Conservation (phyloP, 1,139 yeast species). For the Candida sanyaensis region DNA sequence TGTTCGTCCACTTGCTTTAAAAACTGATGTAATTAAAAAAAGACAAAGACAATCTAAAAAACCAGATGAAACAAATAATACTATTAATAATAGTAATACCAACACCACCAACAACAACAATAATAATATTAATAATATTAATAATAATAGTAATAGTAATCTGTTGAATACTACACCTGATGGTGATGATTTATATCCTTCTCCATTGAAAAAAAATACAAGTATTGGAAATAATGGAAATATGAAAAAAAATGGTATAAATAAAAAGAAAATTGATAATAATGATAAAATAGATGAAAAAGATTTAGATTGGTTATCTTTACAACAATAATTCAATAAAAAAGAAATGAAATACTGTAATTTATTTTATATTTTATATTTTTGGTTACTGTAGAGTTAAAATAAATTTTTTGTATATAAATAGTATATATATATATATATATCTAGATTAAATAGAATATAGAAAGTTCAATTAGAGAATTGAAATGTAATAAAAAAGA, state of each 20-base stretch:
- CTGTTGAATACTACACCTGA: slow-evolving; percentile 18
- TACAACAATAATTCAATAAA: background rate
- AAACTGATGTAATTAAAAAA: slow-evolving; percentile 88
- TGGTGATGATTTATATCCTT: slow-evolving; percentile 43
- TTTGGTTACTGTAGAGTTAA: no score
- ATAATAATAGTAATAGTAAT: no score
- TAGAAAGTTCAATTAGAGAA: no score
- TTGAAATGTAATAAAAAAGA: no score
- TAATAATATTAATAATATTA: background rate
- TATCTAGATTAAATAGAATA: no score
- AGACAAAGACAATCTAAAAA: slow-evolving; percentile 32
- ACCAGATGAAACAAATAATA: background rate
- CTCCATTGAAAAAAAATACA: slow-evolving; percentile 18
- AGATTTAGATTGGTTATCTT: background rate
- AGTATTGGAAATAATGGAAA: background rate
- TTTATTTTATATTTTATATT: no score
- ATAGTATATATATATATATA: no score
- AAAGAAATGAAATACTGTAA: no score
- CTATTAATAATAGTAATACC: slow-evolving; percentile 7
- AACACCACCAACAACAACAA: no score
- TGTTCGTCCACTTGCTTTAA: slow-evolving; percentile 62
- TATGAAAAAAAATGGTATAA: background rate
- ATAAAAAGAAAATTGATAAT: background rate
- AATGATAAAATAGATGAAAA: background rate
- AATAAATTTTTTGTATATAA: no score